Evolutionary conservation across 768 basidiomycete genomes (phyloP), one percentile per base, ranked within the genome.

Genomic region (Pleurotus ostreatus): DNA sequence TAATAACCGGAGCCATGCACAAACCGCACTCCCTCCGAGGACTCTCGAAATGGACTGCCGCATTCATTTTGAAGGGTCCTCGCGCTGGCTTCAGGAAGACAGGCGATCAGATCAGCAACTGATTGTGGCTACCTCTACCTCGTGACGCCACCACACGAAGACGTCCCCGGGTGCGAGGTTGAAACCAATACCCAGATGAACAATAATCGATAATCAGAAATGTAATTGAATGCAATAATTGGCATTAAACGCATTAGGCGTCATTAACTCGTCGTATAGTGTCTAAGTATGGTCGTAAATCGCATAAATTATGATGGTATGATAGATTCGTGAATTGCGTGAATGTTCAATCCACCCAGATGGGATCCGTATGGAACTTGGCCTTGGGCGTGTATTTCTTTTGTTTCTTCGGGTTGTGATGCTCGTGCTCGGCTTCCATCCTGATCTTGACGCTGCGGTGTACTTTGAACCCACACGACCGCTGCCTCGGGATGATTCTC

Each of bases 11-110:
- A 5, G 84, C 81, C 26, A 71, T 74, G 5, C 84, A 90, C 60
- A 76, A 73, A 26, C 85, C 87, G 0, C 79, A 84, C 49, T 76
- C 80, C 4, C 73, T 92, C 4, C 84, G 90, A 44, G 90, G 90
- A 4, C 69, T 92, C 30, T 86, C 88, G 0, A 78, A 83, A 26
- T 92, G 88, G 88, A 80, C 83, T 9, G 65, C 89, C 13, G 72
- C 79, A 9, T 91, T 88, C 65, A 69, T 90, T 15, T 76, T 81
- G 62, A 83, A 81, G 43, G 87, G 87, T 2, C 78, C 82, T 9
- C 79, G 77, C 53, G 71, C 77, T 20, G 77, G 75, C 12, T 77
- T 82, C 59, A 82, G 80, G 81, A 80, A 78, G 77, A 67, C 7
- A 71, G 66, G 63, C 68, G 71, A 57, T 64, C 63, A 22, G 66